These are phyloP conservation scores for Pisolithus marmoratus DNA, from an alignment of 768 basidiomycete species.

Conservation along the genomic window DNA sequence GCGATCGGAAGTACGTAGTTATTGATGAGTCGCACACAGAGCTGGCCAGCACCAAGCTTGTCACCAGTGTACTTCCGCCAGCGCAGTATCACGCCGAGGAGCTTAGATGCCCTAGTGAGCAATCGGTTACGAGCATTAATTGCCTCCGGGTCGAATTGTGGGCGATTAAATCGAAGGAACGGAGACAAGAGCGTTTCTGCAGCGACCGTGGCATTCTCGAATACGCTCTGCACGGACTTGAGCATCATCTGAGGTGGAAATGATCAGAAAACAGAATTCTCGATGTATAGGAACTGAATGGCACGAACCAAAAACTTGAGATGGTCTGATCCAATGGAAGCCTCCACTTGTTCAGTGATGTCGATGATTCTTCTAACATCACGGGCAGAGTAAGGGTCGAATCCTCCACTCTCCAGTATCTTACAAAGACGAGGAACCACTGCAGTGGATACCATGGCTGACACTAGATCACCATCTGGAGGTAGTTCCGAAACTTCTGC, in stretches of 20 bases:
- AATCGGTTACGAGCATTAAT: conserved; percentile 68
- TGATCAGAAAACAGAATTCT: conserved; percentile 6
- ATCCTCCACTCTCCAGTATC: conserved; percentile 68
- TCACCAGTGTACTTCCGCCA: conserved; percentile 75
- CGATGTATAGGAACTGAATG: not conserved
- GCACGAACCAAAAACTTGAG: conserved; percentile 56
- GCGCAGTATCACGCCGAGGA: conserved; percentile 64
- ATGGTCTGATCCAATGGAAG: conserved; percentile 58
- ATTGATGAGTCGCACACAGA: conserved; percentile 53
- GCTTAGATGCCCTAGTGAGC: conserved; percentile 60
- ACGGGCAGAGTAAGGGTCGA: conserved; percentile 73
- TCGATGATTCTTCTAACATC: conserved; percentile 63
- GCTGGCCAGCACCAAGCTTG: conserved; percentile 46
- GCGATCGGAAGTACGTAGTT: conserved; percentile 61
- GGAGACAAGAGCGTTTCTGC: conserved; percentile 45
- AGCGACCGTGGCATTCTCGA: conserved; percentile 51
- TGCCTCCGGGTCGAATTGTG: conserved; percentile 70
- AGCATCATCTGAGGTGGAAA: conserved; percentile 43
- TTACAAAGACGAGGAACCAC: conserved; percentile 72
- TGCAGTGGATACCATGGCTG: conserved; percentile 82
- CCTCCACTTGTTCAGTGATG: conserved; percentile 75
- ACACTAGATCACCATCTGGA: conserved; percentile 81
- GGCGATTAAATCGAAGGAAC: conserved; percentile 37
- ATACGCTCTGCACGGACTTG: conserved; percentile 46
- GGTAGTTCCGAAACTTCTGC: conserved; percentile 58